Percentiles rank a stretch among this genome's conserved stretches.
These are phyloP conservation scores for Russula vinacea DNA, from an alignment of 768 basidiomycete species.

Conservation along the genomic window DNA sequence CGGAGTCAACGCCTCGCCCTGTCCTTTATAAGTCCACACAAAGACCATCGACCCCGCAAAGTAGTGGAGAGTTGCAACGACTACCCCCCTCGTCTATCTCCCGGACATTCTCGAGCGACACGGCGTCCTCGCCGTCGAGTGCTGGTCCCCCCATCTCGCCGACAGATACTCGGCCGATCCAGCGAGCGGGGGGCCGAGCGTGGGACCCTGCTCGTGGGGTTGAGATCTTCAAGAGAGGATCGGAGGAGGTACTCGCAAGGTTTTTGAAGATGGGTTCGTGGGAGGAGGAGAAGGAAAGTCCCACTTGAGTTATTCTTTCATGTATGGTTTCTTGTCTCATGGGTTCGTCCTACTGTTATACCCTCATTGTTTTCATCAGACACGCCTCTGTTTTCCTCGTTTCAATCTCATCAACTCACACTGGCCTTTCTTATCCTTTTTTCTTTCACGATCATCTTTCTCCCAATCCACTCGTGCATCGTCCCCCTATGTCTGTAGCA, in stretches of 20 bases:
- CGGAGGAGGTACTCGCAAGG: slow-evolving; percentile 80
- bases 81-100: slow-evolving; percentile 33
- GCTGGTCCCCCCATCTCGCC: slow-evolving; percentile 51
- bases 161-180: slow-evolving; percentile 32
- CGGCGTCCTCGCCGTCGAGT: slow-evolving; percentile 53
- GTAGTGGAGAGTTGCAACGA: slow-evolving; percentile 20
- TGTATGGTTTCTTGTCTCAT: slow-evolving; percentile 16
- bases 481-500: slow-evolving; percentile 16
- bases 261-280: slow-evolving; percentile 78
- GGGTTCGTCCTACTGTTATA: slow-evolving; percentile 23
- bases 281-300: slow-evolving; percentile 48
- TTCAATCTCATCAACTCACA: not conserved
- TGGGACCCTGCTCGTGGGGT: slow-evolving; percentile 87
- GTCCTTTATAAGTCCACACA: slow-evolving; percentile 22
- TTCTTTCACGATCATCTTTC: slow-evolving; percentile 5
- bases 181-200: slow-evolving; percentile 54
- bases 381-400: not conserved
- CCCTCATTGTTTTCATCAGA: slow-evolving; percentile 19
- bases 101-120: slow-evolving; percentile 48
- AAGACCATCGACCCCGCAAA: slow-evolving; percentile 22
- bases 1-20: slow-evolving; percentile 21
- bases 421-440: not conserved
- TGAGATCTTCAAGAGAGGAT: slow-evolving; percentile 81
- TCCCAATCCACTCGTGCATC: slow-evolving; percentile 13
- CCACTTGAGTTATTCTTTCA: slow-evolving; percentile 27